Evolutionary conservation across 495 filamentous ascomycete species (phyloP), one percentile per base, ranked within the genome.

Genomic region (Lophiostoma macrostomum): DNA sequence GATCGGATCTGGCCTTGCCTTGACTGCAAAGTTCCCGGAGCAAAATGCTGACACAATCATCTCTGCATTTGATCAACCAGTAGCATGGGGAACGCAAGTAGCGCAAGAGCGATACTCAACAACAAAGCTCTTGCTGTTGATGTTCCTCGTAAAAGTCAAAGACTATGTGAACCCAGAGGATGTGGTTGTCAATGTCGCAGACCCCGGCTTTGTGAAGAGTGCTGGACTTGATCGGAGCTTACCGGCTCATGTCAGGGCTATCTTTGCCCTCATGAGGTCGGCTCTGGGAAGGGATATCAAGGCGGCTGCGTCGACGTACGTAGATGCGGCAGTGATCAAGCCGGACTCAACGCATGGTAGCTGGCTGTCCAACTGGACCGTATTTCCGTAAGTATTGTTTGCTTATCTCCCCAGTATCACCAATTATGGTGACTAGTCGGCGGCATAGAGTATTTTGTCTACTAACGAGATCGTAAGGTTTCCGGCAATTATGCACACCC

Each of bases 121-220:
- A 28, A 63, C 59, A 19, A 71, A 71, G 45, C 47, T 67, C 12
- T 42, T 70, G 13, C 63, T 66, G 31, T 46, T 68, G 1, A 47
- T 69, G 36, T 54, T 66, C 1, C 47, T 61, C 30, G 50, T 56
- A 23, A 53, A 69, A 39, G 60, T 68, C 29, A 61, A 57, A 24
- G 44, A 39, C 8, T 50, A 63, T 20, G 47, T 61, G 27, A 38
- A 46, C 24, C 14, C 25, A n/a, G 31, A 55, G 12, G 42, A 50
- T 1, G 67, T 72, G 28, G 65, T 69, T 32, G 24, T 73, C 22
- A 75, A 72, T 60, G 50, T 59, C 24, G 54, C 72, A 7, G 66
- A 66, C 54, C 71, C 72, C 3, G 71, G 72, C 0, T 55, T 67
- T 7, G 18, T 25, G 13, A 20, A 20, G 3, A 41, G 50, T 34